A percentile compares a stretch with the other conserved stretches of the same genome.
Conservation (phyloP, 2,329 filamentous ascomycete genomes). For the Colletotrichum sp. region DNA sequence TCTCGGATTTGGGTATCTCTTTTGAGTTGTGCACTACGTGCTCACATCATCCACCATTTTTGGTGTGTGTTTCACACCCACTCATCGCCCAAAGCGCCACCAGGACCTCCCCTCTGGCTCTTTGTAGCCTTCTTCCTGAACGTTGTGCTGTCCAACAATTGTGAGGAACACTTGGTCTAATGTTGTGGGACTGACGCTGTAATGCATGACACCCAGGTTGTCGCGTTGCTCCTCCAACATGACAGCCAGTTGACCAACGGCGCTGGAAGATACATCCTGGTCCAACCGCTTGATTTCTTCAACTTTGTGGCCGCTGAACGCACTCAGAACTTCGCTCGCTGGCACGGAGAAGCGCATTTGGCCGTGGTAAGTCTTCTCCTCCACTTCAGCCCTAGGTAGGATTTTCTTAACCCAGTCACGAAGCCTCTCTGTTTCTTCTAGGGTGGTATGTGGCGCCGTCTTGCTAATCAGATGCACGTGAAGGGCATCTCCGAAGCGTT, state of each 20-base stretch:
- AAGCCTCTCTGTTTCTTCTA: conserved; percentile 71
- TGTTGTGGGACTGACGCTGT: conserved; percentile 85
- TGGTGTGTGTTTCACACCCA: background rate
- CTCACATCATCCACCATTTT: background rate
- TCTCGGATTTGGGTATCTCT: background rate
- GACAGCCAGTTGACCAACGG: conserved; percentile 73
- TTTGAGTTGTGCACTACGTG: background rate
- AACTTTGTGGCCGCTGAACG: conserved; percentile 21
- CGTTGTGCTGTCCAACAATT: conserved; percentile 81
- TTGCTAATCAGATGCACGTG: conserved; percentile 82
- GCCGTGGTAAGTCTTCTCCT: conserved; percentile 80
- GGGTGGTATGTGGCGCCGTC: conserved; percentile 74
- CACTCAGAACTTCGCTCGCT: conserved; percentile 41
- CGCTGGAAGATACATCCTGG: conserved; percentile 43
- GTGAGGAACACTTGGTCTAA: conserved; percentile 89
- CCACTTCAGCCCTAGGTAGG: conserved; percentile 71
- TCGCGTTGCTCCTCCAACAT: conserved; percentile 75
- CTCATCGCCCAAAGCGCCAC: conserved; percentile 14
- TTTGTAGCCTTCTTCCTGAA: conserved; percentile 73
- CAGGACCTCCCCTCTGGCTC: conserved; percentile 29
- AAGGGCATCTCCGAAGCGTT: conserved; percentile 77
- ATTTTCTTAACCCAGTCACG: conserved; percentile 66
- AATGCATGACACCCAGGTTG: conserved; percentile 78
- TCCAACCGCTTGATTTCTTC: conserved; percentile 27
- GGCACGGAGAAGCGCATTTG: conserved; percentile 86